Conservation (phyloP, 208 protist genomes). For the Naegleria gruberi region DNA sequence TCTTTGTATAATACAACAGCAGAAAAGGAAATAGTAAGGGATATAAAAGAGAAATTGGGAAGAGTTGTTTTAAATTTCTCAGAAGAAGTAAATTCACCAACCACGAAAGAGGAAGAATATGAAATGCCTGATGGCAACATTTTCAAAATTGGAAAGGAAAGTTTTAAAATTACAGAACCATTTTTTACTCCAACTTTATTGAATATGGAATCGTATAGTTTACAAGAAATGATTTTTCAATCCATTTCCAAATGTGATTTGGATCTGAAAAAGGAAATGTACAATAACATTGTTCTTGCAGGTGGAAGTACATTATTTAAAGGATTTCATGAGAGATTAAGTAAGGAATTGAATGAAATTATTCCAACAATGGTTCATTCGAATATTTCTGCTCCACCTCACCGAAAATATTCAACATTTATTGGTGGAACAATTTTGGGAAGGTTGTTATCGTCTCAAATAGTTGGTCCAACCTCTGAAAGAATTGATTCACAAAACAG, state of each 20-base stretch:
- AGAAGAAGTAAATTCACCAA: not conserved
- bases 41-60: too few relatives aligned
- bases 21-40: too few relatives aligned
- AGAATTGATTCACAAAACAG: conserved; percentile 80
- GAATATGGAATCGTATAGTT: not conserved
- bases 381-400: conserved; percentile 86
- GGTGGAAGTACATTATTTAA: conserved; percentile 90
- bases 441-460: conserved; percentile 59
- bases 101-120: not conserved
- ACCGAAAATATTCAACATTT: conserved; percentile 92
- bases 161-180: conserved; percentile 23
- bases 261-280: conserved; percentile 86
- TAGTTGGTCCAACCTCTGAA: conserved; percentile 67
- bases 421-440: conserved; percentile 90
- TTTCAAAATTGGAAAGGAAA: conserved; percentile 24
- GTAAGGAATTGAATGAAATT: conserved; percentile 84
- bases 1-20: too few relatives aligned
- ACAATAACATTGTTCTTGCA: conserved; percentile 87
- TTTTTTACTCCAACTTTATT: conserved; percentile 26
- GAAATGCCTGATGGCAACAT: conserved; percentile 29
- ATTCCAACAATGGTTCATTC: conserved; percentile 78
- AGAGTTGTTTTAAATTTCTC: conserved; percentile 29
- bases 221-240: not conserved
- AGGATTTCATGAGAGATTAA: conserved; percentile 88
- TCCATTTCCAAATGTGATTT: conserved; percentile 85